Conservation (phyloP, 805 yeast species). For the Metschnikowia santaceciliae region DNA sequence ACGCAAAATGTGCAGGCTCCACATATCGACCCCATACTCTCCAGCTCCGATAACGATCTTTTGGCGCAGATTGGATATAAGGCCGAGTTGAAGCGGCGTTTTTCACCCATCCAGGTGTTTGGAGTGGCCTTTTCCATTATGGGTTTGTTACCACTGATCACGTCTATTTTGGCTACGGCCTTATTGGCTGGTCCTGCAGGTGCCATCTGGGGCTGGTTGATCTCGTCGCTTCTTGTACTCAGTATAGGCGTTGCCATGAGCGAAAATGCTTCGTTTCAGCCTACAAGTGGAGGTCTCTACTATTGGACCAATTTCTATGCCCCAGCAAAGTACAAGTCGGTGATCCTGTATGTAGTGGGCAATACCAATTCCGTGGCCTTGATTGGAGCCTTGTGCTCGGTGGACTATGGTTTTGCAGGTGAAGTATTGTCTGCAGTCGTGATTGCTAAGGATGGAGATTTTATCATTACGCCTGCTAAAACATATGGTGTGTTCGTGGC, state of each 20-base stretch:
- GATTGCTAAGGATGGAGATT: constrained; percentile 50
- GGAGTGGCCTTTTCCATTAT: constrained; percentile 71
- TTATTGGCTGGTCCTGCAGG: constrained; percentile 62
- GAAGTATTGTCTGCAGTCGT: constrained; percentile 58
- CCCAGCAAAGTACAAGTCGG: constrained; percentile 35
- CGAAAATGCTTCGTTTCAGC: constrained; percentile 63
- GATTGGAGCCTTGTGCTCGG: constrained; percentile 62
- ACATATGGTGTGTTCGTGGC: constrained; percentile 66
- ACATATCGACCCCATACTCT: constrained; percentile 15
- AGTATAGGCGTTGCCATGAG: constrained; percentile 61
- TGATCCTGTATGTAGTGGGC: constrained; percentile 47
- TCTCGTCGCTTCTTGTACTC: constrained; percentile 53
- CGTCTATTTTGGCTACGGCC: constrained; percentile 51
- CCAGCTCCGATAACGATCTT: constrained; percentile 25
- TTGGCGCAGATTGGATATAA: constrained; percentile 63
- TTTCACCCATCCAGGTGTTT: constrained; percentile 59
- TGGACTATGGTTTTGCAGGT: constrained; percentile 64
- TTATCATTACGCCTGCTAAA: constrained; percentile 49
- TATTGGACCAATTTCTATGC: constrained; percentile 65
- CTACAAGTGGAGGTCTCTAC: constrained; percentile 74
- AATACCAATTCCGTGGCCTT: constrained; percentile 65
- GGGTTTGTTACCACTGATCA: constrained; percentile 65
- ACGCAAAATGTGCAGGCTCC: constrained; percentile 28
- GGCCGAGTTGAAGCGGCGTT: constrained; percentile 61
- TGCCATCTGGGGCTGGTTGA: constrained; percentile 71